phyloP scores from a whole-genome alignment of 208 protist species.

The Leishmania tropica region DNA sequence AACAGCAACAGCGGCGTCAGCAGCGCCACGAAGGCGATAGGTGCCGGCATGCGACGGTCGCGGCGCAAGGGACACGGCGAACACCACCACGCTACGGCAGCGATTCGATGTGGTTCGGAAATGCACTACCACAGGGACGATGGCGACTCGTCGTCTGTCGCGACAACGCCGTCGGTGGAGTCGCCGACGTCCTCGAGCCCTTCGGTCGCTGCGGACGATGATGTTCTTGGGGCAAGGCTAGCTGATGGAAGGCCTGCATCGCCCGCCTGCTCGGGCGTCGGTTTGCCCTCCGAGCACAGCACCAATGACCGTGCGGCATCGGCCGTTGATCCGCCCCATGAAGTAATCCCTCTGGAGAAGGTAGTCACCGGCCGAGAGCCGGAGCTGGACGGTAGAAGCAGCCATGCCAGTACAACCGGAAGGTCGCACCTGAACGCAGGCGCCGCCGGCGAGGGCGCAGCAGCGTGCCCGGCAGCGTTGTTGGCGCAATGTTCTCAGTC shows the following conservation, averaged over 20 bases:
- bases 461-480: not conserved
- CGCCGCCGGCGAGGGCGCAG: not conserved
- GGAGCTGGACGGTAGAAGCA: not conserved
- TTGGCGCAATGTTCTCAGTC: not conserved
- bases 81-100: not conserved
- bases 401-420: not conserved
- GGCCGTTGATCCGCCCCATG: not conserved
- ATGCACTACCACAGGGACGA: not conserved
- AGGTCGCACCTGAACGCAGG: not conserved
- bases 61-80: not conserved
- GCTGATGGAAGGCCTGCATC: not conserved
- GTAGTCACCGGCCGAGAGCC: not conserved
- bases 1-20: not conserved
- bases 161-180: constrained; percentile 25
- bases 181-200: constrained; percentile 20
- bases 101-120: not conserved
- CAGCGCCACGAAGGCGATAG: not conserved
- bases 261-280: constrained; percentile 7
- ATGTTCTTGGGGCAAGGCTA: not conserved
- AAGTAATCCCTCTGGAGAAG: not conserved
- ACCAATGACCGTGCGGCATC: not conserved
- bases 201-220: not conserved
- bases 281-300: constrained; percentile 22
- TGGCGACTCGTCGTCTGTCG: constrained; percentile 12
- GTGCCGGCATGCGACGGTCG: not conserved